Evolutionary conservation across 192 early-diverging fungal genomes (phyloP), one percentile per base, ranked within the genome.

Genomic region (Podochytrium sp.): DNA sequence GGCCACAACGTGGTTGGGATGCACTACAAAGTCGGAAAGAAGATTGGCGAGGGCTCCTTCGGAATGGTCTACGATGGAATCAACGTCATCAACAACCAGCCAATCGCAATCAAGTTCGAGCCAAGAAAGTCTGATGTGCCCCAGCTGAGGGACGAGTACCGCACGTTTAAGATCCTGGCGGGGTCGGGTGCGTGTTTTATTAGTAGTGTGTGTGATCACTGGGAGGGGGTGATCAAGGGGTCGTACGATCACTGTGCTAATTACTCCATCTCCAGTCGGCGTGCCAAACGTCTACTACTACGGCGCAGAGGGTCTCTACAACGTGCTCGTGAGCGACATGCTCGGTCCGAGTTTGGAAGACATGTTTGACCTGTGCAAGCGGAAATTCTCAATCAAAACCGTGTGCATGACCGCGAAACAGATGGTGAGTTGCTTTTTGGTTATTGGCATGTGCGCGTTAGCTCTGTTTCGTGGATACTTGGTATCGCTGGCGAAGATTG

Each of bases 1-100:
- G 30, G 37, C 23, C 71, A 58, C 42, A 95, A 94, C 78, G 89
- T 97, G 42, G 97, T 99, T 25, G 97, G 97, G 39, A 94, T 96
- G 39, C 96, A 98, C 79, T 99, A 93, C 80, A 93, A 92, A 77
- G 94, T 98, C 39, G 95, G 95, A 59, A 93, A 91, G 78, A 94
- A 94, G 82, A 95, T 99, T 83, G 97, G 96, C 50, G 96, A 97
- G 79, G 97, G 97, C 38, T 93, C 91, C 75, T 98, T 99, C 89
- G 97, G 97, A 62, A 91, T 97, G 83, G 97, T 99, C 68, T 98
- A 97, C 79, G 94, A 99, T 91, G 97, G 96, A 94, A 84, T 87
- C 67, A 95, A 98, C 76, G 80, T 98, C 65, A 75, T 96, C 52
- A 93, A 93, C 79, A 97, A 95, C 79, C 90, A 91, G 76, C 94